A percentile compares a stretch with the other conserved stretches of the same genome.
These are phyloP conservation scores for Pestalotiopsis sp. DNA, from an alignment of 2,329 filamentous ascomycete species.

Conservation along the genomic window DNA sequence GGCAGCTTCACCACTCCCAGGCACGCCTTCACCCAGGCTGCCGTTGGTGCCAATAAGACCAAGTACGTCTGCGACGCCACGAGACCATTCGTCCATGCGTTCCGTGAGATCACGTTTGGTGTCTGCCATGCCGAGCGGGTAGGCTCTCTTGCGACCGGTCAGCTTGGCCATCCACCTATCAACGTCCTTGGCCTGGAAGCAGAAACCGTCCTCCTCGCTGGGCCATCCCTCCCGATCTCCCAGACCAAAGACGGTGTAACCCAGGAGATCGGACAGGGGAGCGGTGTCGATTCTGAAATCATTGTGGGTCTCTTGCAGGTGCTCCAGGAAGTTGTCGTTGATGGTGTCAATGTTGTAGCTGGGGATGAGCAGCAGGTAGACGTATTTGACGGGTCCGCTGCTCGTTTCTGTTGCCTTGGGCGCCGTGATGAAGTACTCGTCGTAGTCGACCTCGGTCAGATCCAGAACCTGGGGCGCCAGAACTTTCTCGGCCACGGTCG, in stretches of 20 bases:
- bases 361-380: slow-evolving; percentile 84
- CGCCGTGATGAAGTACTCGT: slow-evolving; percentile 84
- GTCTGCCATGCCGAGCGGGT: slow-evolving; percentile 85
- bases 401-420: slow-evolving; percentile 58
- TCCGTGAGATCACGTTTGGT: slow-evolving; percentile 70
- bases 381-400: slow-evolving; percentile 53
- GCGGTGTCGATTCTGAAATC: slow-evolving; percentile 95
- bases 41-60: slow-evolving; percentile 61
- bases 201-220: slow-evolving; percentile 86
- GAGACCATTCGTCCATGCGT: slow-evolving; percentile 74
- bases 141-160: slow-evolving; percentile 82
- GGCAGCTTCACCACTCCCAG: slow-evolving; percentile 77
- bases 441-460: slow-evolving; percentile 83
- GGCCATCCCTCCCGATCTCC: slow-evolving; percentile 93
- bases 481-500: slow-evolving; percentile 38
- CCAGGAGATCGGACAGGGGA: slow-evolving; percentile 72
- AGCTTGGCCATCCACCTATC: slow-evolving; percentile 98
- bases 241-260: slow-evolving; percentile 93
- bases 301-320: slow-evolving; percentile 89
- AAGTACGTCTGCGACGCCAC: slow-evolving; percentile 72
- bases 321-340: slow-evolving; percentile 82
- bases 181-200: slow-evolving; percentile 84
- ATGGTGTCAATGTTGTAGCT: slow-evolving; percentile 96
- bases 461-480: slow-evolving; percentile 68
- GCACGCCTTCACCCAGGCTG: slow-evolving; percentile 63